These are phyloP conservation scores for Kurtzmaniella fragi DNA, from an alignment of 805 yeast genomes.

Conservation along the genomic window DNA sequence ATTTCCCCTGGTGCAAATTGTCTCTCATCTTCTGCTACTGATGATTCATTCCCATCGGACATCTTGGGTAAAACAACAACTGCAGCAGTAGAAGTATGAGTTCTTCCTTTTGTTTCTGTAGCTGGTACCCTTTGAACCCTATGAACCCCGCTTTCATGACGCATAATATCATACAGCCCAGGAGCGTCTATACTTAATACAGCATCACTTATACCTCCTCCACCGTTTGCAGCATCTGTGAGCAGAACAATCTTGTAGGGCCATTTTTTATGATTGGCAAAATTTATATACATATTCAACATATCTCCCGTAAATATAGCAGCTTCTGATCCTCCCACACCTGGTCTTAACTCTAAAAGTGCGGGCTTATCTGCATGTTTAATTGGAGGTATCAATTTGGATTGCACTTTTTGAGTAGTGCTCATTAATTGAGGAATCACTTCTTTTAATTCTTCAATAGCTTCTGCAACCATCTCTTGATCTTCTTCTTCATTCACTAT, in stretches of 20 bases:
- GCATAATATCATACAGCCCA: slow-evolving; percentile 67
- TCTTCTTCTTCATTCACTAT: slow-evolving; percentile 26
- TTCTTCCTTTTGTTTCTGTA: slow-evolving; percentile 90
- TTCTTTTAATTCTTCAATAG: slow-evolving; percentile 50
- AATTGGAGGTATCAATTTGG: slow-evolving; percentile 67
- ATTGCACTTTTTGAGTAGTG: slow-evolving; percentile 44
- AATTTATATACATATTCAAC: slow-evolving; percentile 73
- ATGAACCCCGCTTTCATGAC: slow-evolving; percentile 93
- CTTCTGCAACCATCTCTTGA: slow-evolving; percentile 47
- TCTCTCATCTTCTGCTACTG: slow-evolving; percentile 51
- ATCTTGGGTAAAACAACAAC: slow-evolving; percentile 88
- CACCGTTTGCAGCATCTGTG: slow-evolving; percentile 49
- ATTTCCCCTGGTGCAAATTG: slow-evolving; percentile 83
- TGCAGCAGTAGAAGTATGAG: slow-evolving; percentile 95
- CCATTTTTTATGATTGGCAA: slow-evolving; percentile 67
- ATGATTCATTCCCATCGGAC: slow-evolving; percentile 47
- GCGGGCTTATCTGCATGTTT: slow-evolving; percentile 74
- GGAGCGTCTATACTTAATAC: slow-evolving; percentile 62
- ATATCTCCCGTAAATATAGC: slow-evolving; percentile 79
- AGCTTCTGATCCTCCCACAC: slow-evolving; percentile 95
- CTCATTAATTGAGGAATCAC: slow-evolving; percentile 41
- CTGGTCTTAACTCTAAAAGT: slow-evolving; percentile 83
- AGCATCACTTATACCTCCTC: slow-evolving; percentile 76
- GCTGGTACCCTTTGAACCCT: slow-evolving; percentile 92
- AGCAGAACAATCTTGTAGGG: slow-evolving; percentile 50